phyloP scores from a whole-genome alignment of 345 rosid genomes.

The Brassica napus region DNA sequence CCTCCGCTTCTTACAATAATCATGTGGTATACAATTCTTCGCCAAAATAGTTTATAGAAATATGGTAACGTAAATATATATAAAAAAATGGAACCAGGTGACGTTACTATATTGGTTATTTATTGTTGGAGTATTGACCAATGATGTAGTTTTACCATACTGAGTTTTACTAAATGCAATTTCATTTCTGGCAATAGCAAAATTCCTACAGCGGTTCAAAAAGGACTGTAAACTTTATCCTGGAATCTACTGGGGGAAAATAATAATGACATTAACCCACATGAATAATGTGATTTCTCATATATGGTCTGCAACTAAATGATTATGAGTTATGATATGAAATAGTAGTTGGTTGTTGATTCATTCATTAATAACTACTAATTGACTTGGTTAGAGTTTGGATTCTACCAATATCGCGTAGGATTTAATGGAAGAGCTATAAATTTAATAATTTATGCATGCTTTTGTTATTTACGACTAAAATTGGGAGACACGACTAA shows the following conservation, averaged over 20 bases:
- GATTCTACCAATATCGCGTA: neutral
- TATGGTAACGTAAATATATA: neutral
- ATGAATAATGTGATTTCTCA: neutral
- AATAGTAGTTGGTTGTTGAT: neutral
- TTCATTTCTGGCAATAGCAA: neutral
- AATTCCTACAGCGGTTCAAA: neutral
- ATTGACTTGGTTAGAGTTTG: neutral
- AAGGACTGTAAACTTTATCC: neutral
- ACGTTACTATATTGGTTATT: neutral
- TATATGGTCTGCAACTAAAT: neutral
- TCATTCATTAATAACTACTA: neutral
- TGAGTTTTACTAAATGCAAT: neutral
- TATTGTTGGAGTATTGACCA: neutral
- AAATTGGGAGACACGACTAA: constrained; percentile 33
- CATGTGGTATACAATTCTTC: neutral
- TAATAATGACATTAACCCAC: neutral
- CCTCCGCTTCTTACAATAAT: neutral
- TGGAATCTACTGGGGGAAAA: neutral
- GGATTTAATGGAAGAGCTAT: neutral
- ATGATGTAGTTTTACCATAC: no score
- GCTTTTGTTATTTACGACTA: neutral
- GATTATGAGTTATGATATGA: neutral
- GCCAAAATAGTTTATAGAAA: neutral
- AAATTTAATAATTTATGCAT: neutral
- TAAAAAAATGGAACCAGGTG: neutral